Evolutionary conservation across 495 filamentous ascomycete species (phyloP).

Genomic region (Astrothelium macrocarpum): DNA sequence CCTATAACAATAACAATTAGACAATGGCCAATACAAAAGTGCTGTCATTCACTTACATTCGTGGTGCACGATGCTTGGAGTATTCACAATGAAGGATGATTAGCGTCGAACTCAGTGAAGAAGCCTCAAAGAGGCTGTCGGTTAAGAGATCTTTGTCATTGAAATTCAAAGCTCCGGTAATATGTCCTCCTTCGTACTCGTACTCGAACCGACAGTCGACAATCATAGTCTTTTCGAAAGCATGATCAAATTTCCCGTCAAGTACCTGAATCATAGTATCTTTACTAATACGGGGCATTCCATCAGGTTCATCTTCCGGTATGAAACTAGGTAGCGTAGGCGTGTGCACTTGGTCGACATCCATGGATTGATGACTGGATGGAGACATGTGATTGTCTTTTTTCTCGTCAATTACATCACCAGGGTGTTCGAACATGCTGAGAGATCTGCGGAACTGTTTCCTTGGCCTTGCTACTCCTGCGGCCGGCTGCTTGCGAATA

Average conservation of each 20-base stretch:
- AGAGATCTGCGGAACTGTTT: conserved; percentile 84
- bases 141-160: conserved; percentile 88
- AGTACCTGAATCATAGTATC: conserved; percentile 74
- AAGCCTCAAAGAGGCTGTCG: conserved; percentile 58
- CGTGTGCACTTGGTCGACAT: conserved; percentile 60
- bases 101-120: conserved; percentile 58
- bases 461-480: conserved; percentile 57
- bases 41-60: conserved; percentile 51
- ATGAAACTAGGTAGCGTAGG: conserved; percentile 76
- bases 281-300: conserved; percentile 76
- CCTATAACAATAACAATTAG: conserved; percentile 33
- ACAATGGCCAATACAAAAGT: neutral
- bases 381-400: conserved; percentile 47
- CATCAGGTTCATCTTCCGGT: conserved; percentile 68
- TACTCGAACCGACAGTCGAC: conserved; percentile 98
- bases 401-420: conserved; percentile 67
- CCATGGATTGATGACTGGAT: conserved; percentile 57
- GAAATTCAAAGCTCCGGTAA: conserved; percentile 83
- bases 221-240: conserved; percentile 68
- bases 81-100: conserved; percentile 97
- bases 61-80: conserved; percentile 90
- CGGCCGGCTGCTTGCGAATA: conserved; percentile 57
- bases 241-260: conserved; percentile 66
- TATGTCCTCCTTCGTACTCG: conserved; percentile 94
- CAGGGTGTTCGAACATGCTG: conserved; percentile 94